Percentiles rank a stretch among this genome's conserved stretches.
Evolutionary conservation across 2,329 filamentous ascomycete species (phyloP).

Genomic region (Tolypocladium amazonense): DNA sequence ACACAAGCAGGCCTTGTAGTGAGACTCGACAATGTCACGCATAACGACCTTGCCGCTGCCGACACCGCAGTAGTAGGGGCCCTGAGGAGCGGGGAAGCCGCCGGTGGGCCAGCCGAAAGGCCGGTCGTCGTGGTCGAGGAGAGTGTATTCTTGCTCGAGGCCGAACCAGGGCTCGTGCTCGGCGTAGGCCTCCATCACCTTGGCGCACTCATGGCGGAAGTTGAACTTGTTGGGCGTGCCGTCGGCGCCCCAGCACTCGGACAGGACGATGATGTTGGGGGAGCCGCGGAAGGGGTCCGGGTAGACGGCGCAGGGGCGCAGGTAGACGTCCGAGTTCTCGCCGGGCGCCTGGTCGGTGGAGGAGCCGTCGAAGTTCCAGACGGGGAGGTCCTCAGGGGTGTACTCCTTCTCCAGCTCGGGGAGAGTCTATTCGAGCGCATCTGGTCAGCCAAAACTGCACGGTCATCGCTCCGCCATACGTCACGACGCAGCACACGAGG

Average conservation of each 20-base stretch:
- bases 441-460: neutral
- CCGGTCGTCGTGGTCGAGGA: constrained; percentile 67
- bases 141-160: constrained; percentile 90
- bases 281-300: constrained; percentile 83
- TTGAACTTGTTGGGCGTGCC: constrained; percentile 98
- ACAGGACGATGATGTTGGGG: constrained; percentile 89
- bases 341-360: constrained; percentile 87
- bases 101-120: constrained; percentile 66
- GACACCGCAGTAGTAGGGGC: constrained; percentile 66
- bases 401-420: constrained; percentile 37
- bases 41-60: constrained; percentile 95
- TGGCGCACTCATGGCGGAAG: constrained; percentile 82
- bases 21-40: constrained; percentile 84
- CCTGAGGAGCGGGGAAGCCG: constrained; percentile 71
- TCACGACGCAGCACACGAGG: neutral
- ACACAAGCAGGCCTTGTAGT: constrained; percentile 60
- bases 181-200: constrained; percentile 82
- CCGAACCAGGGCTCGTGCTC: constrained; percentile 91
- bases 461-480: neutral
- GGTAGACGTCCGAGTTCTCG: constrained; percentile 96
- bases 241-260: constrained; percentile 90
- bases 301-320: constrained; percentile 80
- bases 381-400: constrained; percentile 40
- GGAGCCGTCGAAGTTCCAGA: constrained; percentile 59
- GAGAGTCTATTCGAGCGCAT: constrained; percentile 32